Evolutionary conservation across 192 early-diverging fungal genomes (phyloP).

Genomic region (Coemansia sp.): DNA sequence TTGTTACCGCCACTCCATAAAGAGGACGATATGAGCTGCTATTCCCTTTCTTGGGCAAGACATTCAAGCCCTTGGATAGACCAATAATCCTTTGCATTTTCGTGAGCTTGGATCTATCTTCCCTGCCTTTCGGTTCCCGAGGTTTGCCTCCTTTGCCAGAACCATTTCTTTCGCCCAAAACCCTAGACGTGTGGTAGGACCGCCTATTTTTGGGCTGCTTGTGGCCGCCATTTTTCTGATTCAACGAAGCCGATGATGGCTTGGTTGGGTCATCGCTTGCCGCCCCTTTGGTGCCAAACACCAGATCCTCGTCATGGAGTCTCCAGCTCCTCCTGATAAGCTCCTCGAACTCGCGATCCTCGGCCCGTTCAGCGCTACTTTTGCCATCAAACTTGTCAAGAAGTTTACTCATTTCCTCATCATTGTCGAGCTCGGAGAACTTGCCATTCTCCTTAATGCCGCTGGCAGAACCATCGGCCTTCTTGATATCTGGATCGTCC

Average conservation of each 20-base stretch:
- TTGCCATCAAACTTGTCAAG: not conserved
- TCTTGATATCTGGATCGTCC: not conserved
- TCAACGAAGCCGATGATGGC: not conserved
- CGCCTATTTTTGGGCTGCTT: not conserved
- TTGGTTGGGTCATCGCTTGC: not conserved
- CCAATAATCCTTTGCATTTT: not conserved
- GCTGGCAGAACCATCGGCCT: not conserved
- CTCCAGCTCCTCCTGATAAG: slow-evolving; percentile 43
- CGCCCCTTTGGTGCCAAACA: not conserved
- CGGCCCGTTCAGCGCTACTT: not conserved
- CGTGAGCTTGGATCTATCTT: not conserved
- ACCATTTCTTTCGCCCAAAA: not conserved
- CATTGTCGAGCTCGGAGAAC: not conserved
- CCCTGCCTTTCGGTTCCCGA: not conserved
- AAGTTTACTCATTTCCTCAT: not conserved
- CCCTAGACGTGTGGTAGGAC: not conserved
- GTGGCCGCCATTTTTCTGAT: not conserved
- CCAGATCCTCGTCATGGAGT: slow-evolving; percentile 40
- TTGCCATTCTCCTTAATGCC: not conserved
- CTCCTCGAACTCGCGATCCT: slow-evolving; percentile 43
- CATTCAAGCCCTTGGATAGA: not conserved
- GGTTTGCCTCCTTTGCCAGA: not conserved
- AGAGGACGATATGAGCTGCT: not conserved
- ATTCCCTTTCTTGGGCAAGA: not conserved
- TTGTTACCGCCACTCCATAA: not conserved